Conservation (phyloP, 2,329 filamentous ascomycete genomes). For the Conoideocrella luteorostrata region DNA sequence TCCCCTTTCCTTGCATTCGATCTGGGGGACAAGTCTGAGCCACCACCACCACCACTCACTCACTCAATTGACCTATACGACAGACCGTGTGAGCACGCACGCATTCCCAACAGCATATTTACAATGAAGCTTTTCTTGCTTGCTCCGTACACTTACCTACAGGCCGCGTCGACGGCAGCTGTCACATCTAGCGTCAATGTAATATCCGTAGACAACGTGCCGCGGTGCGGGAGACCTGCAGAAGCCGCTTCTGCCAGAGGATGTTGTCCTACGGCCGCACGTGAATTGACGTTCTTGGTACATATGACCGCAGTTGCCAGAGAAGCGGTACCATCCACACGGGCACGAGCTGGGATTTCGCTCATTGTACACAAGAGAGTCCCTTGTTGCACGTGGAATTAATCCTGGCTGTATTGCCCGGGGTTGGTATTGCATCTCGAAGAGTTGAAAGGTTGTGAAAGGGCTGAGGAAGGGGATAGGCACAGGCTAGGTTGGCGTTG, state of each 20-base stretch:
- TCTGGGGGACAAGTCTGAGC: too few relatives aligned
- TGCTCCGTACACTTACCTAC: too few relatives aligned
- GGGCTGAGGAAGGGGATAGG: too few relatives aligned
- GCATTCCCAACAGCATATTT: too few relatives aligned
- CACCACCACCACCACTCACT: too few relatives aligned
- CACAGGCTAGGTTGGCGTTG: too few relatives aligned
- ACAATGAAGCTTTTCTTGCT: too few relatives aligned
- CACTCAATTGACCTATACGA: too few relatives aligned
- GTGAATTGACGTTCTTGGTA: not conserved
- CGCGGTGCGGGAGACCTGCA: not conserved
- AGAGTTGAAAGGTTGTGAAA: not conserved
- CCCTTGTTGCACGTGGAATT: not conserved
- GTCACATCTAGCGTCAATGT: not conserved
- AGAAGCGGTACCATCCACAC: conserved; percentile 2
- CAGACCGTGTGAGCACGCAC: too few relatives aligned
- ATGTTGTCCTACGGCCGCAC: not conserved
- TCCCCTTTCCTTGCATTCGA: too few relatives aligned
- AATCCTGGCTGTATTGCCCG: not conserved
- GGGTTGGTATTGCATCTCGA: not conserved
- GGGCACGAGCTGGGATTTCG: not conserved
- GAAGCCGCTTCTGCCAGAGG: not conserved
- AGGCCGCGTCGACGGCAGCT: not conserved
- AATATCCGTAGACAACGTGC: not conserved
- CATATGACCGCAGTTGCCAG: not conserved
- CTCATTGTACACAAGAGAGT: not conserved